Conservation (phyloP, 2,329 filamentous ascomycete genomes). For the Microsporum audouinii region DNA sequence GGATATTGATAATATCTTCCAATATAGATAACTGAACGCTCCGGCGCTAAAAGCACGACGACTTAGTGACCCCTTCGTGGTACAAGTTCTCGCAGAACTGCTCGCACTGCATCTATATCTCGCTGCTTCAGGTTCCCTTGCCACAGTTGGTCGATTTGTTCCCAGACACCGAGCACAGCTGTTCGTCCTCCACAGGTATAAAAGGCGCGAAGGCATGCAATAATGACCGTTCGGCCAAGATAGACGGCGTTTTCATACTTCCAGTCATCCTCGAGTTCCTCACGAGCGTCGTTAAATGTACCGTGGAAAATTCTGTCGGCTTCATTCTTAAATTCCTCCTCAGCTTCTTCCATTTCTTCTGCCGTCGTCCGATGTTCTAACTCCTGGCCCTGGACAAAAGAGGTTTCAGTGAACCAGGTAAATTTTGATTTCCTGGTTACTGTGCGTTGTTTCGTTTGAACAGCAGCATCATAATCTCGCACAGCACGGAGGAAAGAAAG, state of each 20-base stretch:
- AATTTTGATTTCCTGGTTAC: slow-evolving; percentile 12
- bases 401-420: slow-evolving; percentile 8
- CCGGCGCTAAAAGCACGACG: background rate
- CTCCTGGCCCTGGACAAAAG: background rate
- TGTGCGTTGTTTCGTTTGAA: slow-evolving; percentile 11
- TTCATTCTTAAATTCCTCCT: background rate
- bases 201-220: slow-evolving; percentile 31
- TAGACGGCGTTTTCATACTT: slow-evolving; percentile 32
- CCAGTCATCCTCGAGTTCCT: slow-evolving; percentile 17
- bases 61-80: background rate
- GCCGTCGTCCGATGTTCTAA: background rate
- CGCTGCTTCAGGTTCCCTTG: slow-evolving; percentile 25
- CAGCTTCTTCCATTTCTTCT: background rate
- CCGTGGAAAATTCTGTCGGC: background rate
- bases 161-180: slow-evolving; percentile 30
- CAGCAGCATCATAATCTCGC: slow-evolving; percentile 25
- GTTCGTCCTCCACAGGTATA: slow-evolving; percentile 26
- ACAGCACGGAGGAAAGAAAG: slow-evolving; percentile 46
- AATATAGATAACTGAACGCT: background rate
- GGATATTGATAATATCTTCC: background rate
- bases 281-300: background rate
- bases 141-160: slow-evolving; percentile 32
- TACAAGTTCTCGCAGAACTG: slow-evolving; percentile 29
- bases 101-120: slow-evolving; percentile 28
- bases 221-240: slow-evolving; percentile 31